These are phyloP conservation scores for Dictyostelium purpureum DNA, from an alignment of 78 protist species.

Conservation along the genomic window DNA sequence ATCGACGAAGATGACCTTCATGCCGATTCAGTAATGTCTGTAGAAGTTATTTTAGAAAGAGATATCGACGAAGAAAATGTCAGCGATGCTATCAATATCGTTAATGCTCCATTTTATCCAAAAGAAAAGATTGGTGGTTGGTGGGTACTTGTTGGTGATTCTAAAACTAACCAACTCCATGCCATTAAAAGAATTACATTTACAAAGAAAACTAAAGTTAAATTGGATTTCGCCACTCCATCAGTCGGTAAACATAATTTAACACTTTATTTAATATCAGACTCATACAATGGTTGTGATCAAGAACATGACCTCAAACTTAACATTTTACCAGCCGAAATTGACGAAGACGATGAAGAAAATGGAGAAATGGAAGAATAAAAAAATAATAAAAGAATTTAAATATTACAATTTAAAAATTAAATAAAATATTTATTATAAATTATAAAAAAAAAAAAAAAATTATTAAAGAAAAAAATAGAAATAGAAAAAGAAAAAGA, in stretches of 20 bases:
- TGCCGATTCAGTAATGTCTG: conserved; percentile 60
- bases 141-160: conserved; percentile 85
- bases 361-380: conserved; percentile 28
- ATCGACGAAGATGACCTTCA: conserved; percentile 21
- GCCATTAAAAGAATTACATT: conserved; percentile 84
- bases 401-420: background rate
- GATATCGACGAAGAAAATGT: conserved; percentile 41
- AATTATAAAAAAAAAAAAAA: background rate
- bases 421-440: background rate
- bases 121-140: conserved; percentile 82
- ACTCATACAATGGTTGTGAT: conserved; percentile 95
- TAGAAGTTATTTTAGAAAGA: conserved; percentile 82
- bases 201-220: conserved; percentile 26
- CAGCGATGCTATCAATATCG: conserved; percentile 21
- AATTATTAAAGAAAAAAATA: background rate
- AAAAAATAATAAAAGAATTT: background rate
- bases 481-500: background rate
- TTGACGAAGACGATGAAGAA: conserved; percentile 19
- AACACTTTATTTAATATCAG: conserved; percentile 92
- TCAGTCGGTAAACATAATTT: conserved; percentile 80
- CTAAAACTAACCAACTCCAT: conserved; percentile 51
- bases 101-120: conserved; percentile 86
- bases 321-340: conserved; percentile 44
- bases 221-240: conserved; percentile 92
- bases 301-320: conserved; percentile 88